phyloP scores from a whole-genome alignment of 805 yeast species.

The Lachancea lanzarotensis region DNA sequence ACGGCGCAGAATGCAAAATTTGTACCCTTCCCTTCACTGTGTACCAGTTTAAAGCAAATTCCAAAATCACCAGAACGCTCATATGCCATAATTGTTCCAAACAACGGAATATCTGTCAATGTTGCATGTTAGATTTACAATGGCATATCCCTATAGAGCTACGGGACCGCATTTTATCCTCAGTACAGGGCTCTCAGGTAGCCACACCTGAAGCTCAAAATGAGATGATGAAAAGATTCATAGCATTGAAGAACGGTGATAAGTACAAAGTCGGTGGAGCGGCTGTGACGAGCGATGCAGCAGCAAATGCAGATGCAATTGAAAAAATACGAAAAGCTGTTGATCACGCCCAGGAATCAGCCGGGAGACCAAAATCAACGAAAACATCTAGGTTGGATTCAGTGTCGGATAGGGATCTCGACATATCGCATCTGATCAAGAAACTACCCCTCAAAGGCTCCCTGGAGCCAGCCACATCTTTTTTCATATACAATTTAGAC shows the following conservation, averaged over 20 bases:
- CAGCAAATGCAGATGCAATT: slow-evolving; percentile 48
- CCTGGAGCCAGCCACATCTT: slow-evolving; percentile 42
- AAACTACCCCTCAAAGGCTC: slow-evolving; percentile 66
- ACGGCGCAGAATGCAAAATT: slow-evolving; percentile 76
- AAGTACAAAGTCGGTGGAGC: slow-evolving; percentile 35
- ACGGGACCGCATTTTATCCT: slow-evolving; percentile 71
- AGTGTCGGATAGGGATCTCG: slow-evolving; percentile 25
- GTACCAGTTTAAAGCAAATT: slow-evolving; percentile 46
- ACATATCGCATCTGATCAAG: slow-evolving; percentile 46
- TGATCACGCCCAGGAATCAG: not conserved
- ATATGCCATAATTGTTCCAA: slow-evolving; percentile 78
- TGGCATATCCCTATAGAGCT: slow-evolving; percentile 74
- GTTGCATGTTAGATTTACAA: slow-evolving; percentile 75
- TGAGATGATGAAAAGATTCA: slow-evolving; percentile 48
- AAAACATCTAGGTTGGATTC: slow-evolving; percentile 3
- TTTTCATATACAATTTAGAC: slow-evolving; percentile 72
- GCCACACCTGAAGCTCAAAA: slow-evolving; percentile 40
- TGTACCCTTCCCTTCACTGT: slow-evolving; percentile 83
- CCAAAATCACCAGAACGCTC: slow-evolving; percentile 51
- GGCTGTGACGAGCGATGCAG: slow-evolving; percentile 26
- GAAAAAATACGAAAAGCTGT: slow-evolving; percentile 32
- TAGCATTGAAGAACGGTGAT: slow-evolving; percentile 44
- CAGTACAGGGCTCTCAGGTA: slow-evolving; percentile 43
- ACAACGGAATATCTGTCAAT: slow-evolving; percentile 77
- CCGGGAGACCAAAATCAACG: not conserved